Evolutionary conservation across 192 early-diverging fungal genomes (phyloP), one percentile per base, ranked within the genome.

Genomic region (Backusella westeae): DNA sequence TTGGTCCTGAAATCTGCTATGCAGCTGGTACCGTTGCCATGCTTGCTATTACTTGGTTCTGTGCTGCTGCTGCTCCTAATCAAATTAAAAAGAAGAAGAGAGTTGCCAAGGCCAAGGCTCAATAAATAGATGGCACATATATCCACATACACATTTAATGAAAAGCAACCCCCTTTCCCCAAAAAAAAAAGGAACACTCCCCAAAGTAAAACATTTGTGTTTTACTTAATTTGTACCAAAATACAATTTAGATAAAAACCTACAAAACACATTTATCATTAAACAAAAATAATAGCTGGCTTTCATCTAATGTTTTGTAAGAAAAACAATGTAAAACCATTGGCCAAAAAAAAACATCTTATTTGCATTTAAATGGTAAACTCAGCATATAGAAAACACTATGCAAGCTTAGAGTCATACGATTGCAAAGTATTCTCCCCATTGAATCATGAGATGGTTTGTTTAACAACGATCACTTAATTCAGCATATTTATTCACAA

Each of bases 1-100:
- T 85, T 0, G 94, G 94, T 23, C 89, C 91, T 3, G 68, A 82
- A 26, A 77, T 77, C 1, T 91, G 89, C 74, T 95, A 95, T 75
- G 73, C 83, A 0, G 71, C 85, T 15, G 94, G 91, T 6, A 74
- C 92, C 0, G 53, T 86, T 0, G 83, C 84, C 0, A 87, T 95
- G 38, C 71, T 82, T 23, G 23, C 46, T 29, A 15, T 44, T 52
- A 65, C 59, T 15, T 71, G 70, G 70, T 23, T 49, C 29, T 42
- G 26, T 42, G 39, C 29, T 34, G 39, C 39, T 49, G 26, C 29
- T 71, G 26, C 70, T 34, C 44, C 70, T 17, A 49, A 44, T 46
- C 29, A 15, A 32, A 9, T 15, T 21, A 71, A n/a, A n/a, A 71
- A 32, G 32, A 71, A 32, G 32, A 42, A 71, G 32, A 41, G 53